phyloP scores from a whole-genome alignment of 805 yeast genomes.

The Spathaspora arborariae region DNA sequence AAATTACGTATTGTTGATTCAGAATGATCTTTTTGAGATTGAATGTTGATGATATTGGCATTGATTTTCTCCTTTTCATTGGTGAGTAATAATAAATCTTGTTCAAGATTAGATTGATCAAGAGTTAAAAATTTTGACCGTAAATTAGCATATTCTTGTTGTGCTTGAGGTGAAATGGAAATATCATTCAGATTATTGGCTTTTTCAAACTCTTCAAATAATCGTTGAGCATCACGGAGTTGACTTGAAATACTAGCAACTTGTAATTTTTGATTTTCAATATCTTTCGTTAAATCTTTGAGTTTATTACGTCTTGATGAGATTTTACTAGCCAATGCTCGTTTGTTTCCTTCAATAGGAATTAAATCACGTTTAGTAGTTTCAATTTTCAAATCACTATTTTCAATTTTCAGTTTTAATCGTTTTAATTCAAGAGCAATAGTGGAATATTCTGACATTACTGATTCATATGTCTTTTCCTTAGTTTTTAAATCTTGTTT shows the following conservation, averaged over 20 bases:
- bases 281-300: conserved; percentile 48
- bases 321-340: conserved; percentile 45
- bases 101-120: conserved; percentile 54
- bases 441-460: conserved; percentile 43
- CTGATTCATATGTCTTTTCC: conserved; percentile 22
- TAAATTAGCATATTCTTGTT: conserved; percentile 54
- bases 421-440: conserved; percentile 41
- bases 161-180: conserved; percentile 45
- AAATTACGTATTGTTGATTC: conserved; percentile 38
- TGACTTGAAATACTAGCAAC: conserved; percentile 44
- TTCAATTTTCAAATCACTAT: conserved; percentile 40
- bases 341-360: conserved; percentile 59
- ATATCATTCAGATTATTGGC: not conserved
- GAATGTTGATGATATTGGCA: conserved; percentile 19
- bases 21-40: conserved; percentile 31
- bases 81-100: conserved; percentile 37
- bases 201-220: conserved; percentile 29
- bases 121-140: conserved; percentile 53
- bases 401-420: conserved; percentile 32
- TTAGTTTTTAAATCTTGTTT: conserved; percentile 24
- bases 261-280: conserved; percentile 44
- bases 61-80: conserved; percentile 44
- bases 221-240: conserved; percentile 37
- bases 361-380: conserved; percentile 46
- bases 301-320: conserved; percentile 44